These are phyloP conservation scores for Raffaelea ambrosiae DNA, from an alignment of 2,329 filamentous ascomycete species.

Conservation along the genomic window DNA sequence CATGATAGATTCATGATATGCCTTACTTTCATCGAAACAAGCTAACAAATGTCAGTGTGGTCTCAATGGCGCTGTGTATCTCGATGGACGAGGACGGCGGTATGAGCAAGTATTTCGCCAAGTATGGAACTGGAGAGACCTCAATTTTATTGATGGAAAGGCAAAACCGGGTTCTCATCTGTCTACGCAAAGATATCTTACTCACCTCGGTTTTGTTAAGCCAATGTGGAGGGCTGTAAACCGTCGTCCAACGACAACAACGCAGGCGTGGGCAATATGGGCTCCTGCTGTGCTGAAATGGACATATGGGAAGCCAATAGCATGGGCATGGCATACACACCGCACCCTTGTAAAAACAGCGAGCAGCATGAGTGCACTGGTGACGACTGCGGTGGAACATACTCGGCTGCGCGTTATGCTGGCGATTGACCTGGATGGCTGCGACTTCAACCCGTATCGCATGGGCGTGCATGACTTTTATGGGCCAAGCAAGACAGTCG, in stretches of 20 bases:
- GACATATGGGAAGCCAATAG: conserved; percentile 57
- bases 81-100: conserved; percentile 45
- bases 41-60: no score
- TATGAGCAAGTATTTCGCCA: conserved; percentile 33
- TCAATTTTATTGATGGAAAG: conserved; percentile 40
- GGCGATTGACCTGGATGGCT: conserved; percentile 56
- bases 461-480: conserved; percentile 53
- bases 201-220: background rate
- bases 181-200: no score
- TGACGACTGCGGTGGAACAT: conserved; percentile 38
- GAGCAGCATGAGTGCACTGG: conserved; percentile 33
- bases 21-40: no score
- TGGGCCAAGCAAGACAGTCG: conserved; percentile 38
- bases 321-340: conserved; percentile 50
- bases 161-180: background rate
- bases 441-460: conserved; percentile 58
- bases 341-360: conserved; percentile 44
- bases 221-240: conserved; percentile 31
- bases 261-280: conserved; percentile 38
- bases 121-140: conserved; percentile 43
- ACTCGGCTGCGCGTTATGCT: conserved; percentile 23
- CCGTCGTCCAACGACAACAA: conserved; percentile 42
- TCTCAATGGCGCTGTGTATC: conserved; percentile 51
- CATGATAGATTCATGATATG: no score
- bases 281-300: conserved; percentile 50